Evolutionary conservation across 768 basidiomycete species (phyloP), one percentile per base, ranked within the genome.

Genomic region (Boletus tylopilopsis): DNA sequence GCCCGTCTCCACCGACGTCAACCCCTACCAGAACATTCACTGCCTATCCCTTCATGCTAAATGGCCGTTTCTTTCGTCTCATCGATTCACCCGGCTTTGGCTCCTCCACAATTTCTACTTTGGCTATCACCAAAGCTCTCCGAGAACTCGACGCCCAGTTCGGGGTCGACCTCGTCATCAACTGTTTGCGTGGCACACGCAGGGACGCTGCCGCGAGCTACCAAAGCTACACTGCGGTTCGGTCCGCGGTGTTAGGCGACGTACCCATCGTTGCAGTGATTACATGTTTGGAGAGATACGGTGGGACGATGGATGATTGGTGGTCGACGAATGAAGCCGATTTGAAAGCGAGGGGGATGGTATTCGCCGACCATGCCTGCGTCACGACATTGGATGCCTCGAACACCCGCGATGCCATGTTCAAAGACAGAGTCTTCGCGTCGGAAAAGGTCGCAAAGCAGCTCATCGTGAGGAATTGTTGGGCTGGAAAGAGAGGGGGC

Each of bases 311-410:
- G 64, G 60, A 54, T 15, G 61, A 63, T 35, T 76, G 75, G 75
- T 75, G 73, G 74, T 54, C 54, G 30, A 52, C 56, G 36, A 73
- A 75, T 53, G 53, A 72, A 43, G 52, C 50, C n/a, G 51, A 51
- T 19, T 65, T 76, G 42, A 61, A 60, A 34, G 48, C 47, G 6
- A 50, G 69, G 30, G 57, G 61, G 16, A 76, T 76, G 60, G 47
- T 57, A 1, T 73, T 74, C 9, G 56, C 62, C 2, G 69, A 67
- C 10, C 66, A 72, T 22, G 73, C 68, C 8, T 76, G 74, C 33
- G 63, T 76, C 40, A 73, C 72, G 1, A 68, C 71, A 2, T 50
- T 67, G 45, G 60, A 60, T 9, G 29, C 57, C 22, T 48, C 49
- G 45, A 44, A 43, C 5, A 43, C 46, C 13, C 43, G 45, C 45